Evolutionary conservation across 2,329 filamentous ascomycete species (phyloP).

Genomic region (Bipolaris zeicola): DNA sequence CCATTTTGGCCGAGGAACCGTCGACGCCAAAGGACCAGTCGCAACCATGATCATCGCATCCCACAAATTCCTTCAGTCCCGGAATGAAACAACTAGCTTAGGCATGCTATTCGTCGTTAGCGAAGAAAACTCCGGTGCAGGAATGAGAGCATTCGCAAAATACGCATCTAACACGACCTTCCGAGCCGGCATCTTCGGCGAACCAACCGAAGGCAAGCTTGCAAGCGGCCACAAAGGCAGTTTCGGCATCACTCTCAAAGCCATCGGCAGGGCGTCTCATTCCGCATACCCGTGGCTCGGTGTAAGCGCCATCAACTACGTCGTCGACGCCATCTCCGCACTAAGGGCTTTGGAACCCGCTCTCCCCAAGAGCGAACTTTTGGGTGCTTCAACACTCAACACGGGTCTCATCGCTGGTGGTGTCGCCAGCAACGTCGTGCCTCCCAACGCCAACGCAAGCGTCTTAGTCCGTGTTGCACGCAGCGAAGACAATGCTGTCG

Average conservation of each 20-base stretch:
- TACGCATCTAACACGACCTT: slow-evolving; percentile 50
- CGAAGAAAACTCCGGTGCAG: slow-evolving; percentile 79
- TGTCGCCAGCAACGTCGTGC: slow-evolving; percentile 83
- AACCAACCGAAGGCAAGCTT: slow-evolving; percentile 86
- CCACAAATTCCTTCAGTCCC: slow-evolving; percentile 55
- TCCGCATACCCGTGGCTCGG: slow-evolving; percentile 90
- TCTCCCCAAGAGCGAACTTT: slow-evolving; percentile 51
- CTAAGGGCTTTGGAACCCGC: slow-evolving; percentile 55
- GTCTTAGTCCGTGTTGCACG: slow-evolving; percentile 59
- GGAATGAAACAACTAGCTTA: slow-evolving; percentile 46
- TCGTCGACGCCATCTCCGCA: slow-evolving; percentile 72
- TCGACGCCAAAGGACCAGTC: slow-evolving; percentile 62
- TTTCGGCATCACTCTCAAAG: slow-evolving; percentile 67
- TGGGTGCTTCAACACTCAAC: slow-evolving; percentile 73
- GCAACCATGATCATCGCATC: slow-evolving; percentile 75
- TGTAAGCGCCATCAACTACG: slow-evolving; percentile 77
- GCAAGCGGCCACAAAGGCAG: slow-evolving; percentile 90
- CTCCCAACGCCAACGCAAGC: slow-evolving; percentile 70
- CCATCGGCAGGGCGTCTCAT: slow-evolving; percentile 77
- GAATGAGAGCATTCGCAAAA: slow-evolving; percentile 65
- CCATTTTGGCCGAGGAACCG: slow-evolving; percentile 69
- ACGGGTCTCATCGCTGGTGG: slow-evolving; percentile 80
- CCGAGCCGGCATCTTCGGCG: slow-evolving; percentile 82
- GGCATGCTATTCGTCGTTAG: slow-evolving; percentile 69
- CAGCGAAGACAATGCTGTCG: slow-evolving; percentile 25